Percentiles rank a stretch among this genome's conserved stretches.
Evolutionary conservation across 1,139 yeast species (phyloP).

Genomic region (Scheffersomyces stambukii): DNA sequence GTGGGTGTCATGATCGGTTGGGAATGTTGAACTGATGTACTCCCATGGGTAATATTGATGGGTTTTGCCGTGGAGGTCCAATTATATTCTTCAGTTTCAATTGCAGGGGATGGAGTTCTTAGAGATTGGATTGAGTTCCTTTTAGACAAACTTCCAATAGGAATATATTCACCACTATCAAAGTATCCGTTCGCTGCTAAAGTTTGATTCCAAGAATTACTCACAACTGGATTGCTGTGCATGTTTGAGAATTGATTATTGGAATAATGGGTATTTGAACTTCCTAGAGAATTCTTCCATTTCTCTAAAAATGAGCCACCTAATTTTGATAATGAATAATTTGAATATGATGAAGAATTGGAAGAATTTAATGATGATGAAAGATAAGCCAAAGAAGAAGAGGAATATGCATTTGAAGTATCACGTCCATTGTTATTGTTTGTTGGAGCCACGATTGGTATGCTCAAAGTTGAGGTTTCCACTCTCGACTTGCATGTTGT

Average conservation of each 20-base stretch:
- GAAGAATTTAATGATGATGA: constrained; percentile 40
- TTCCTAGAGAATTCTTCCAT: constrained; percentile 36
- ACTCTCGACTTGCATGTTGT: constrained; percentile 5
- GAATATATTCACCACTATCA: constrained; percentile 4
- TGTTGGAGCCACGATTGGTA: constrained; percentile 5
- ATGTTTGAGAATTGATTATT: too few relatives aligned
- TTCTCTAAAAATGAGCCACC: constrained; percentile 47
- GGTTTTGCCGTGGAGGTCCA: constrained; percentile 19
- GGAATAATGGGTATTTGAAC: constrained; percentile 12
- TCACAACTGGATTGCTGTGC: too few relatives aligned
- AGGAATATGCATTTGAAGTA: too few relatives aligned
- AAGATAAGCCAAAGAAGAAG: constrained; percentile 40
- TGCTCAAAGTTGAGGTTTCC: too few relatives aligned
- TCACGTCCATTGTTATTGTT: constrained; percentile 12
- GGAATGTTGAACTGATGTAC: constrained; percentile 1
- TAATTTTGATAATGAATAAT: constrained; percentile 36
- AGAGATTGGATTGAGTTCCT: constrained; percentile 29
- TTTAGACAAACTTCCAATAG: constrained; percentile 20
- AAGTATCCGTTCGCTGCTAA: constrained; percentile 13
- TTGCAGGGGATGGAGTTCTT: constrained; percentile 45
- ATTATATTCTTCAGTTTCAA: constrained; percentile 42
- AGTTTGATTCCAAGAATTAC: too few relatives aligned
- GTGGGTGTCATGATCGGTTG: constrained; percentile 13
- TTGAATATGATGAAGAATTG: constrained; percentile 32
- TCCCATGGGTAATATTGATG: constrained; percentile 7